These are phyloP conservation scores for Kregervanrija pseudodelftensis DNA, from an alignment of 805 yeast species.

Conservation along the genomic window DNA sequence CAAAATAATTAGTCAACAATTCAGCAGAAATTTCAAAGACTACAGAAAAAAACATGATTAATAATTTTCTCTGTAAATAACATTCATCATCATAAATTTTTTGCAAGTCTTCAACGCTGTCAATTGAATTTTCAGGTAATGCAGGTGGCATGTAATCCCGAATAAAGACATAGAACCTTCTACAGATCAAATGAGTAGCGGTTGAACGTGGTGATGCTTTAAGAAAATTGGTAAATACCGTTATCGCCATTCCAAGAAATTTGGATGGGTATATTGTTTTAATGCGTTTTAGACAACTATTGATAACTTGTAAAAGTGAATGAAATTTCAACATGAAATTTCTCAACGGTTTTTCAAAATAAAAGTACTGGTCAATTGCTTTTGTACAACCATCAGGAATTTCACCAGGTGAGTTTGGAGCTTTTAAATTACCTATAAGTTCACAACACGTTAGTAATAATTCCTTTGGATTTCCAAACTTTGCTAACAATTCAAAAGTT, in stretches of 20 bases:
- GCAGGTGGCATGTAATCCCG: slow-evolving; percentile 50
- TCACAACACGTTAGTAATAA: slow-evolving; percentile 67
- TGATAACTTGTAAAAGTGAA: slow-evolving; percentile 57
- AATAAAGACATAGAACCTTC: slow-evolving; percentile 57
- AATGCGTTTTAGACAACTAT: slow-evolving; percentile 51
- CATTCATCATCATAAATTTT: slow-evolving; percentile 46
- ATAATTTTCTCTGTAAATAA: slow-evolving; percentile 54
- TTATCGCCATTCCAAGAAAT: slow-evolving; percentile 61
- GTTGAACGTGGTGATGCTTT: slow-evolving; percentile 31
- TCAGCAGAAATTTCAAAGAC: slow-evolving; percentile 11
- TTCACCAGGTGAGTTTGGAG: background rate
- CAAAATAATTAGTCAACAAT: background rate
- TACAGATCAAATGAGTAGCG: slow-evolving; percentile 32
- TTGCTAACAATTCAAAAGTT: slow-evolving; percentile 57
- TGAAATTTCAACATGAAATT: slow-evolving; percentile 55
- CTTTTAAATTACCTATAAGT: slow-evolving; percentile 35
- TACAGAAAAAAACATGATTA: slow-evolving; percentile 51
- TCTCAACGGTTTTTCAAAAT: slow-evolving; percentile 8
- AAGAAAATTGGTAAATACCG: slow-evolving; percentile 49
- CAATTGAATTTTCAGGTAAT: slow-evolving; percentile 31
- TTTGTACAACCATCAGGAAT: background rate
- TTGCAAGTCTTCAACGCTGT: slow-evolving; percentile 31
- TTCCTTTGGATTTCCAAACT: slow-evolving; percentile 75
- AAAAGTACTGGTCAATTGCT: slow-evolving; percentile 1
- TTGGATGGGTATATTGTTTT: slow-evolving; percentile 71